Base-by-base conservation (phyloP, 306 rosid species). In the Hippophae gyantsensis region DNA sequence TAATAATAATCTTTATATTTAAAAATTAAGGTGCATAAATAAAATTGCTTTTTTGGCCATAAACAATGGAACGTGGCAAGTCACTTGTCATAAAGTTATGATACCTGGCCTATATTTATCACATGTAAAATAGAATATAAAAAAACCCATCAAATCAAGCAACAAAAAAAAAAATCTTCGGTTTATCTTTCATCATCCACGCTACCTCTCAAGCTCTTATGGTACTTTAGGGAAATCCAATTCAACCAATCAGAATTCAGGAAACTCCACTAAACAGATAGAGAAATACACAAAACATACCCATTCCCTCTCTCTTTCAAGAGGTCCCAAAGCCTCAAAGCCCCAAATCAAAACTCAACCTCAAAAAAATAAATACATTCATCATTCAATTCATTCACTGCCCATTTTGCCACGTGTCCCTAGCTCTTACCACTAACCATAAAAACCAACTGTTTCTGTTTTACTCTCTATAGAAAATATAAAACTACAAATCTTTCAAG, bases 241-340 rank as follows among this genome's bases (percentile, higher is more conserved):
- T 42, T 41, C 73, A 60, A 41, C 97, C 95, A 86, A 86, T 89
- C 75, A 89, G 78, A 79, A 50, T 69, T 27, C 79, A 76, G 56
- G 65, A 79, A 71, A 71, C 86, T 79, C 81, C 86, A 83, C 79
- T 63, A 43, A 70, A 12, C 1, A 68, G 86, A 84, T 80, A 75
- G 78, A 66, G 68, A 27, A 32, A 54, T 44, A 27, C 27, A 27
- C 27, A 6, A 6, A 38, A 1, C 45, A 38, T 46, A 3, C 6
- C 8, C 66, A 7, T 10, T 25, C 66, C 44, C 52, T 25, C 51
- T 72, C 69, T 48, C 61, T 1, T 48, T 52, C 65, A 11, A 48
- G 32, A 27, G 13, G 13, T 32, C 4, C 38, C 38, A 18, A 18
- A 18, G 23, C 23, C 23, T 18, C 38, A 32, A 32, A 2, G 5